Conservation (phyloP, 2,329 filamentous ascomycete genomes). For the Salinomyces thailandicus region DNA sequence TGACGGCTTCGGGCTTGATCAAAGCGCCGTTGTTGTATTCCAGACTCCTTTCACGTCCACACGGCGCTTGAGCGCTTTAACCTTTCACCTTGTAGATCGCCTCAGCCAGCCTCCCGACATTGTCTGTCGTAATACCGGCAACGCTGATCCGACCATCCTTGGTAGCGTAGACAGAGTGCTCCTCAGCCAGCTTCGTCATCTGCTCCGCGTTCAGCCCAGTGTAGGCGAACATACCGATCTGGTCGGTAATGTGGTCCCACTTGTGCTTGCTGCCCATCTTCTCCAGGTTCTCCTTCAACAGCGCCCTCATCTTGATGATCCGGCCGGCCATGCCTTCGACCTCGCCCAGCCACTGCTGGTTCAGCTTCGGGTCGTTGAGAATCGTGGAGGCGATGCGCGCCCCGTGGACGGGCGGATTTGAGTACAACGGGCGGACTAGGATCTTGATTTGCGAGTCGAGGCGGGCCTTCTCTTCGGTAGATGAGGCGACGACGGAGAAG, state of each 20-base stretch:
- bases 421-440: conserved; percentile 91
- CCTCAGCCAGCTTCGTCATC: conserved; percentile 84
- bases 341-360: conserved; percentile 90
- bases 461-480: conserved; percentile 83
- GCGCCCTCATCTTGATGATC: conserved; percentile 94
- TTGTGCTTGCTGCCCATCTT: conserved; percentile 90
- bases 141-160: conserved; percentile 83
- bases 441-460: conserved; percentile 98
- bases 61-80: too few species aligned
- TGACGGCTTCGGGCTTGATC: too few species aligned
- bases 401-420: conserved; percentile 93
- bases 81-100: conserved; percentile 77
- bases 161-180: conserved; percentile 96
- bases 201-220: conserved; percentile 83
- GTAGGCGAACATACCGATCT: conserved; percentile 99
- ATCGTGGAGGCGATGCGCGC: conserved; percentile 89
- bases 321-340: conserved; percentile 98
- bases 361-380: conserved; percentile 71
- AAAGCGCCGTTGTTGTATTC: too few species aligned
- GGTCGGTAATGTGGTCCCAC: conserved; percentile 97
- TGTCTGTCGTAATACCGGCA: conserved; percentile 69
- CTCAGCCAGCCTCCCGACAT: conserved; percentile 71
- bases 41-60: too few species aligned
- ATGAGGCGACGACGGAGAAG: conserved; percentile 82
- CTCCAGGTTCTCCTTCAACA: conserved; percentile 91